A percentile compares a stretch with the other conserved stretches of the same genome.
Evolutionary conservation across 257 asterid species (phyloP).

Genomic region (Nicotiana paniculata): DNA sequence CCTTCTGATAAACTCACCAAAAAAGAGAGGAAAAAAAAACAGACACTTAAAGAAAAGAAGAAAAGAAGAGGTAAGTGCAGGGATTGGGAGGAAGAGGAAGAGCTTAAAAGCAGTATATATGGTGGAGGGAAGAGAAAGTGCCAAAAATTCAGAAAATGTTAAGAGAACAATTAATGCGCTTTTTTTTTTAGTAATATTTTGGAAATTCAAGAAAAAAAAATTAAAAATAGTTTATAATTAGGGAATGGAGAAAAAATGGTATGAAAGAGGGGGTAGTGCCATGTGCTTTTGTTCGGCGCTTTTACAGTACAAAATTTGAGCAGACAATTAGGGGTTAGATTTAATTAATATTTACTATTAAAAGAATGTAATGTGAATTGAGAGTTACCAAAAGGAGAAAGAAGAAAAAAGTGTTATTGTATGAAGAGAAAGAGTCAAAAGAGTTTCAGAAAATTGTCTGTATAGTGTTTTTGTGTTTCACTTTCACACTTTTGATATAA

Average conservation of each 20-base stretch:
- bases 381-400: slow-evolving; percentile 26
- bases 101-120: slow-evolving; percentile 47
- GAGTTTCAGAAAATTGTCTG: slow-evolving; percentile 11
- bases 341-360: no score
- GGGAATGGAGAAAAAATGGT: slow-evolving; percentile 3
- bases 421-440: slow-evolving; percentile 22
- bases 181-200: slow-evolving; percentile 3
- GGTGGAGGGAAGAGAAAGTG: slow-evolving; percentile 48
- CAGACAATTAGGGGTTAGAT: slow-evolving; percentile 10
- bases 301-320: slow-evolving; percentile 24
- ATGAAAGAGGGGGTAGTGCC: slow-evolving; percentile 36
- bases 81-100: slow-evolving; percentile 15
- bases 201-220: not conserved
- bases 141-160: slow-evolving; percentile 28
- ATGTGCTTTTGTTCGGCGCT: slow-evolving; percentile 78
- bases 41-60: not conserved
- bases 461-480: slow-evolving; percentile 11
- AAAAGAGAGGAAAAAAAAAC: slow-evolving; percentile 12
- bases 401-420: not conserved
- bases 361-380: not conserved
- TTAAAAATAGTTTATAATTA: not conserved
- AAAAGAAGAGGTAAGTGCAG: not conserved
- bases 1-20: slow-evolving; percentile 23
- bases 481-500: not conserved
- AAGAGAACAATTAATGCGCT: slow-evolving; percentile 39